phyloP scores from a whole-genome alignment of 108 stramenopile genomes.

The Epithemia pelagica region DNA sequence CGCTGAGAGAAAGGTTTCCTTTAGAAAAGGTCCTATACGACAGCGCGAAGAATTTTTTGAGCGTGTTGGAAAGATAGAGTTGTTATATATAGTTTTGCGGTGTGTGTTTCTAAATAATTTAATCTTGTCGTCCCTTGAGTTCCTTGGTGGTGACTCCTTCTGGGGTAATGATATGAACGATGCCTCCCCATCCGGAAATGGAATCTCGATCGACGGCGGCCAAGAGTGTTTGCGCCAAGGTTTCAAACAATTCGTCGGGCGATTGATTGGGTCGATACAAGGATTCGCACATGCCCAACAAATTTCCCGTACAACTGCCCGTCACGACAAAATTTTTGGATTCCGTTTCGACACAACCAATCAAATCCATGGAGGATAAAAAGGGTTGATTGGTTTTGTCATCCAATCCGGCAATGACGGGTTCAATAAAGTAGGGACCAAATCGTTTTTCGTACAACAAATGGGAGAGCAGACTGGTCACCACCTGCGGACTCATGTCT shows the following conservation, averaged over 20 bases:
- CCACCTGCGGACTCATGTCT: constrained; percentile 91
- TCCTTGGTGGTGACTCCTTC: constrained; percentile 77
- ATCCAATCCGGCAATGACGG: constrained; percentile 93
- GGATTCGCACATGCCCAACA: constrained; percentile 98
- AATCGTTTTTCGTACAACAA: constrained; percentile 97
- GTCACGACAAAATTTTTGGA: constrained; percentile 96
- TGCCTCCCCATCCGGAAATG: constrained; percentile 97
- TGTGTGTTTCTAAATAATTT: too few species aligned
- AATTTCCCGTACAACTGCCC: constrained; percentile 94
- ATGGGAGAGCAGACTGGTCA: constrained; percentile 82
- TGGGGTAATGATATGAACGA: constrained; percentile 96
- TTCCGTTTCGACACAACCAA: constrained; percentile 80
- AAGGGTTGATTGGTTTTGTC: constrained; percentile 75
- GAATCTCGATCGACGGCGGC: constrained; percentile 96
- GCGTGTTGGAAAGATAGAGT: too few species aligned
- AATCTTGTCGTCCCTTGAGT: constrained; percentile 91
- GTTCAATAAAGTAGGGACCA: constrained; percentile 97
- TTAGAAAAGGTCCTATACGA: too few species aligned
- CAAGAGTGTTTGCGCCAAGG: constrained; percentile 92
- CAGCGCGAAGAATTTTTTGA: too few species aligned
- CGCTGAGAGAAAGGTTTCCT: too few species aligned
- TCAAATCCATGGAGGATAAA: constrained; percentile 93
- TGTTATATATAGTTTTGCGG: too few species aligned
- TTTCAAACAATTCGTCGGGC: constrained; percentile 96
- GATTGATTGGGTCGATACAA: constrained; percentile 92